Conservation (phyloP, 75 land plant species). For the Picea sitchensis region DNA sequence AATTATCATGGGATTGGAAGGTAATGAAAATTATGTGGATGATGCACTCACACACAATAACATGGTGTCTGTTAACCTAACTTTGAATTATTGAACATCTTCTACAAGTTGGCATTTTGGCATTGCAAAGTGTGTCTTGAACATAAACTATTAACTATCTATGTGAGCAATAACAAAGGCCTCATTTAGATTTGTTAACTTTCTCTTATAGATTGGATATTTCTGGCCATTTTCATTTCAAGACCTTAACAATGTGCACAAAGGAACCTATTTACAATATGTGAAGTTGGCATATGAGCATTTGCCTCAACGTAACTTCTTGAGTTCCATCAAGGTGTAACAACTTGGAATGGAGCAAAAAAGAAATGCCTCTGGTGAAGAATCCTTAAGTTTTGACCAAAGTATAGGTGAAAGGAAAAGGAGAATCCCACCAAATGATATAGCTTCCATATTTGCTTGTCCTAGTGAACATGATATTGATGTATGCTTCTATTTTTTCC, state of each 20-base stretch:
- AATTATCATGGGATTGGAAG: slow-evolving; percentile 6
- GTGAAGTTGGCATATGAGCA: slow-evolving; percentile 6
- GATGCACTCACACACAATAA: slow-evolving; percentile 1
- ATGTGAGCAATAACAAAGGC: not conserved
- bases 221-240: slow-evolving; percentile 4
- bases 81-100: not conserved
- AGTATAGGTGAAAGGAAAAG: slow-evolving; percentile 40
- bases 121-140: not conserved
- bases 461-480: slow-evolving; percentile 17
- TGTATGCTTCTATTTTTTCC: slow-evolving; percentile 15
- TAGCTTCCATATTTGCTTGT: slow-evolving; percentile 4
- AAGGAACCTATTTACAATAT: not conserved
- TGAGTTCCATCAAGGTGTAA: not conserved
- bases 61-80: too few relatives aligned
- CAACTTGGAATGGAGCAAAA: slow-evolving; percentile 18
- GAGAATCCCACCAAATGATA: slow-evolving; percentile 31
- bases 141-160: not conserved
- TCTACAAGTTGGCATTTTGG: not conserved
- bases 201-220: slow-evolving; percentile 5
- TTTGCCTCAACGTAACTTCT: not conserved
- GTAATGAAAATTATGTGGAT: not conserved
- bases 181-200: not conserved
- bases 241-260: not conserved
- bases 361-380: slow-evolving; percentile 42
- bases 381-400: slow-evolving; percentile 47